Conservation (phyloP, 495 filamentous ascomycete genomes). For the Talaromyces nanjingensis region DNA sequence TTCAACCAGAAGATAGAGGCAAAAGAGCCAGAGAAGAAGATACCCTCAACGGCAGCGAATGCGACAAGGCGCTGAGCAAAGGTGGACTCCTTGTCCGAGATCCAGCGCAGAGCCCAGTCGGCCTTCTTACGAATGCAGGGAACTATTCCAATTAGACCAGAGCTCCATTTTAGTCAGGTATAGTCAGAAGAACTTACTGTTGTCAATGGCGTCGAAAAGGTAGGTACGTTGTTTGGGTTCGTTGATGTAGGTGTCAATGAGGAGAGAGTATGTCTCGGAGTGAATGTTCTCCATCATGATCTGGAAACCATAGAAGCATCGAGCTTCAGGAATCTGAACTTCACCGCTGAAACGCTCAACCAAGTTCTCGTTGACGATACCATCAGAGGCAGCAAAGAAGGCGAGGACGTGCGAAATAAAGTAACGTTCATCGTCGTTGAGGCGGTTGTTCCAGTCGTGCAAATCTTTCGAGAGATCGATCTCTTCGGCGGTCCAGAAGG, state of each 20-base stretch:
- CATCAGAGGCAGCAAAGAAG: constrained; percentile 99
- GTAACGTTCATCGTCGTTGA: constrained; percentile 95
- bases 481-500: constrained; percentile 99
- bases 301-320: constrained; percentile 99
- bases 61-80: constrained; percentile 94
- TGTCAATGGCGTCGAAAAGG: constrained; percentile 97
- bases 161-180: background rate
- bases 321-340: constrained; percentile 94
- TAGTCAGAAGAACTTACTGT: constrained; percentile 52
- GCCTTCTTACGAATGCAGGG: constrained; percentile 97
- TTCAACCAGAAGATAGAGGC: constrained; percentile 99
- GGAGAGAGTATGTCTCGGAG: constrained; percentile 97
- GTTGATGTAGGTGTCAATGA: constrained; percentile 99
- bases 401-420: constrained; percentile 98
- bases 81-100: constrained; percentile 82
- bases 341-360: constrained; percentile 96
- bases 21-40: constrained; percentile 99
- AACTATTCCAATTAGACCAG: constrained; percentile 44
- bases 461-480: constrained; percentile 98
- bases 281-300: constrained; percentile 99
- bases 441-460: constrained; percentile 96
- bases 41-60: constrained; percentile 96
- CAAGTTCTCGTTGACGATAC: constrained; percentile 99
- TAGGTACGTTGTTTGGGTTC: constrained; percentile 92
- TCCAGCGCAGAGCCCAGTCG: constrained; percentile 95